A percentile compares a stretch with the other conserved stretches of the same genome.
These are phyloP conservation scores for Yamadazyma spencermartinsiae DNA, from an alignment of 1,139 yeast species.

Conservation along the genomic window DNA sequence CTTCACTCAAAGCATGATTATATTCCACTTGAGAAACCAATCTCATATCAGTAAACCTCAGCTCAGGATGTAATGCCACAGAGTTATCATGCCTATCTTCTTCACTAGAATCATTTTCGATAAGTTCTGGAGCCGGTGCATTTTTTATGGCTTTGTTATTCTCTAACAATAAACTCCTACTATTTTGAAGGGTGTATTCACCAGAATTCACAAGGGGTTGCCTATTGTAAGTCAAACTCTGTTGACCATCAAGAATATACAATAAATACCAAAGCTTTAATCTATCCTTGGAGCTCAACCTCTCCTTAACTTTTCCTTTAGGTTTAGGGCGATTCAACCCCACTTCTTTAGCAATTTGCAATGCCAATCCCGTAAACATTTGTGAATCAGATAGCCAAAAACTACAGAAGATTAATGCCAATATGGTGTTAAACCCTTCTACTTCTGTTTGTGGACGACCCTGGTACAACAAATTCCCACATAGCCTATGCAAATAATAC, in stretches of 20 bases:
- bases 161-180: slow-evolving; percentile 31
- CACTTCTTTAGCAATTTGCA: slow-evolving; percentile 60
- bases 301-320: slow-evolving; percentile 15
- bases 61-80: slow-evolving; percentile 6
- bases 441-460: slow-evolving; percentile 43
- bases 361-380: slow-evolving; percentile 66
- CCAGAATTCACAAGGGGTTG: slow-evolving; percentile 52
- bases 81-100: background rate
- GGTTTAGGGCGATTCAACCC: slow-evolving; percentile 43
- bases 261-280: slow-evolving; percentile 66
- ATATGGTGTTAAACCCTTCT: slow-evolving; percentile 59
- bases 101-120: too few relatives aligned
- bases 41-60: slow-evolving; percentile 51
- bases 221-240: slow-evolving; percentile 60
- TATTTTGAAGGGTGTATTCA: slow-evolving; percentile 45
- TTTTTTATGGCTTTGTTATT: slow-evolving; percentile 8
- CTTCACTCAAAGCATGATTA: slow-evolving; percentile 63
- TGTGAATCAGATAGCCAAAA: slow-evolving; percentile 69
- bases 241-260: slow-evolving; percentile 71
- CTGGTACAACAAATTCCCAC: slow-evolving; percentile 46
- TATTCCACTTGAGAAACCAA: slow-evolving; percentile 74
- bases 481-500: slow-evolving; percentile 43
- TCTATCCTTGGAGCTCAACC: slow-evolving; percentile 38
- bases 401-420: slow-evolving; percentile 65
- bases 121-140: background rate